Evolutionary conservation across 768 basidiomycete species (phyloP).

Genomic region (Lentinula raphanica): DNA sequence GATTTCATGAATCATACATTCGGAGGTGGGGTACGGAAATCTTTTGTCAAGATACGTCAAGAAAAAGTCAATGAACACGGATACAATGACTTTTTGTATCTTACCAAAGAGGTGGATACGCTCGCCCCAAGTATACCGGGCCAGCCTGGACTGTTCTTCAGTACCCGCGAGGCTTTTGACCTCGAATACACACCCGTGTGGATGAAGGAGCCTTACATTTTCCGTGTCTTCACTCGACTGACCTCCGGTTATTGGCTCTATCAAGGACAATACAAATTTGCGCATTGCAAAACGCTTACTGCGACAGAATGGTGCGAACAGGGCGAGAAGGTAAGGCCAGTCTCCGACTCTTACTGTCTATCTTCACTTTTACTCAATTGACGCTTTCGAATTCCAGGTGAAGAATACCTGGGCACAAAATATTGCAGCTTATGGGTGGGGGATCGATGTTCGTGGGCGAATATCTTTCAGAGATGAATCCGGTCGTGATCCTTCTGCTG

Average conservation of each 20-base stretch:
- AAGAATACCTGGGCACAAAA: not conserved
- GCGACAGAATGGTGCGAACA: not conserved
- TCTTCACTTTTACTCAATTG: not conserved
- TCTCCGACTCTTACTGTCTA: not conserved
- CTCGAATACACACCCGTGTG: not conserved
- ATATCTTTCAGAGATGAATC: not conserved
- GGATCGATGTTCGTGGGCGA: not conserved
- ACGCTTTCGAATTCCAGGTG: not conserved
- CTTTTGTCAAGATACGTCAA: not conserved
- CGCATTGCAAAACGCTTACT: not conserved
- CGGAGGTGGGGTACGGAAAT: not conserved
- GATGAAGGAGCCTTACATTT: not conserved
- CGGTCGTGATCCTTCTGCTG: not conserved
- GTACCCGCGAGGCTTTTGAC: not conserved
- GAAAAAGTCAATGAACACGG: not conserved
- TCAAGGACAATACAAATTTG: not conserved
- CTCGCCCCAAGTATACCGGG: not conserved
- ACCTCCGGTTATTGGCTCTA: not conserved
- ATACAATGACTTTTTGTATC: slow-evolving; percentile 1
- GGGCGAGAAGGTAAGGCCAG: not conserved
- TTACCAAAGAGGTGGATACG: not conserved
- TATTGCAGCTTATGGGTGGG: not conserved
- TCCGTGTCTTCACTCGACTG: not conserved
- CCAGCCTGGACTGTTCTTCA: not conserved
- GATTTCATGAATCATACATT: not conserved